These are phyloP conservation scores for Escovopsis weberi DNA, from an alignment of 2,329 filamentous ascomycete species.

Conservation along the genomic window DNA sequence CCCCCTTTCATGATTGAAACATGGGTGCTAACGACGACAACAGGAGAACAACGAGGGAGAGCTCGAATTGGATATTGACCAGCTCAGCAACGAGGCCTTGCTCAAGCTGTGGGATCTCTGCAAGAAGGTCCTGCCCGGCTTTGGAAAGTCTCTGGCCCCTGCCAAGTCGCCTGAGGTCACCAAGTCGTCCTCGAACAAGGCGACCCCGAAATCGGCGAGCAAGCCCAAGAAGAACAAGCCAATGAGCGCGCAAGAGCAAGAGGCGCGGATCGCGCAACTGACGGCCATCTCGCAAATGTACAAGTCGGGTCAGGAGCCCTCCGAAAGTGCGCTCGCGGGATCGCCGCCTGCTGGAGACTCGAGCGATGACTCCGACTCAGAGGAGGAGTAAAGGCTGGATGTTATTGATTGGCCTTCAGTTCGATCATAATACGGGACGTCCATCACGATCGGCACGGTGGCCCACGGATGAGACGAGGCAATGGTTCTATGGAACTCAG, in stretches of 20 bases:
- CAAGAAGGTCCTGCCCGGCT: conserved; percentile 27
- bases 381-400: conserved; percentile 25
- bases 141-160: conserved; percentile 20
- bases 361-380: conserved; percentile 32
- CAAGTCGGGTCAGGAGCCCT: conserved; percentile 19
- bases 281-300: conserved; percentile 36
- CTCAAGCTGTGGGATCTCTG: conserved; percentile 35
- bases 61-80: conserved; percentile 45
- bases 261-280: conserved; percentile 47
- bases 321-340: conserved; percentile 15
- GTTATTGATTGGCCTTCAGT: not conserved
- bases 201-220: conserved; percentile 16
- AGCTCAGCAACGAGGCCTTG: conserved; percentile 40
- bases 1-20: not conserved
- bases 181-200: conserved; percentile 15
- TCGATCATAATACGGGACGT: too few species aligned
- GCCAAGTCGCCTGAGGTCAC: conserved; percentile 17
- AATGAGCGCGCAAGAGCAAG: conserved; percentile 57
- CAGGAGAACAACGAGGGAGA: conserved; percentile 46
- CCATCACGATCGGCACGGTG: too few species aligned
- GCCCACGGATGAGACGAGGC: too few species aligned
- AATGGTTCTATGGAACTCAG: too few species aligned
- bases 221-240: conserved; percentile 62
- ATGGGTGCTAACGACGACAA: not conserved
- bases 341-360: conserved; percentile 18